A percentile compares a stretch with the other conserved stretches of the same genome.
Evolutionary conservation across 176 grass and related monocot genomes (phyloP).

Genomic region (Themeda triandra): DNA sequence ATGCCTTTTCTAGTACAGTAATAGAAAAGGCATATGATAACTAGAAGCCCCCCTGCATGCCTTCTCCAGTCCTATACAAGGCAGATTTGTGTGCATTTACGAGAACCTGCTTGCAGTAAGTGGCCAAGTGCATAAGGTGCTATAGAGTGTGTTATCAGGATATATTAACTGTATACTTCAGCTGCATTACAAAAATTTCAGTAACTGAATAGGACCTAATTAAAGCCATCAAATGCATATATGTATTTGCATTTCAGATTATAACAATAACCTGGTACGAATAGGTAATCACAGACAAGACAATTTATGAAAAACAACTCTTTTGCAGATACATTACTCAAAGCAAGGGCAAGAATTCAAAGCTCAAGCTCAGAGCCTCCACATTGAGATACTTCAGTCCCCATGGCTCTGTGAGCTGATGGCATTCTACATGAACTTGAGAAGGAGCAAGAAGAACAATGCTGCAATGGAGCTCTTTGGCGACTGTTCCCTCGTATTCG

Average conservation of each 20-base stretch:
- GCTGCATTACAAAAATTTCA: background rate
- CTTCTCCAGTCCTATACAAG: too few species aligned
- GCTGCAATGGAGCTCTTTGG: constrained; percentile 57
- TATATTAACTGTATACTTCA: background rate
- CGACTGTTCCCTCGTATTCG: constrained; percentile 64
- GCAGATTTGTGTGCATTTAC: background rate
- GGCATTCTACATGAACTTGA: constrained; percentile 92
- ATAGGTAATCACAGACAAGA: background rate
- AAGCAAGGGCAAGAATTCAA: constrained; percentile 92
- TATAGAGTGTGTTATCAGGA: background rate
- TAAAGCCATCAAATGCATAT: background rate
- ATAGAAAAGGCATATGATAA: background rate
- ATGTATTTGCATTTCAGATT: background rate
- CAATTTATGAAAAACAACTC: background rate
- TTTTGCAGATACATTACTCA: constrained; percentile 80
- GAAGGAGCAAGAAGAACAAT: constrained; percentile 42
- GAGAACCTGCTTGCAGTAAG: background rate
- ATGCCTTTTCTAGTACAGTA: too few species aligned
- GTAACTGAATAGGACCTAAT: background rate
- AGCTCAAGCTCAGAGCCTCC: constrained; percentile 74
- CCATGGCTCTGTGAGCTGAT: constrained; percentile 85
- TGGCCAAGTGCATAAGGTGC: background rate
- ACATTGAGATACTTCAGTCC: constrained; percentile 94
- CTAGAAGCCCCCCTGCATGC: background rate
- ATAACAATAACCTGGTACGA: background rate